Evolutionary conservation across 208 protist genomes (phyloP).

Genomic region (Crithidia thermophila): DNA sequence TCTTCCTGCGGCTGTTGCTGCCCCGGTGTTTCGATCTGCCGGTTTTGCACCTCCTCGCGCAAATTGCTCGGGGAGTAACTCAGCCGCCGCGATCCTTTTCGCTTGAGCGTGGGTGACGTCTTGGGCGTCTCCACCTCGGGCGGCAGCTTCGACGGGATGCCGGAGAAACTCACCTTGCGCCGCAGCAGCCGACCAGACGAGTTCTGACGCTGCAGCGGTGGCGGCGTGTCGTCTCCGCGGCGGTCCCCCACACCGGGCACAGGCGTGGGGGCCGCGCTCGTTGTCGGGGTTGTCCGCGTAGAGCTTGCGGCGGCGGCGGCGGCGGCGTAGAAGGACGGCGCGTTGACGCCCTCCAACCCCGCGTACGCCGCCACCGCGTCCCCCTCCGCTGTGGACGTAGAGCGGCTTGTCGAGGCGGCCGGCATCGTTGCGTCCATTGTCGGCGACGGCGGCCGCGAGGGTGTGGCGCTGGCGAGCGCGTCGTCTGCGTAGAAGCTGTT

Average conservation of each 20-base stretch:
- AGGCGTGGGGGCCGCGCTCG: not conserved
- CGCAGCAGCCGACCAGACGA: slow-evolving; percentile 9
- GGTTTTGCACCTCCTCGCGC: not conserved
- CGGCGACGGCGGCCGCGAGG: not conserved
- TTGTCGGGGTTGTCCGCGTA: not conserved
- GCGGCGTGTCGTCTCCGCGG: not conserved
- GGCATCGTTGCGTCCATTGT: not conserved
- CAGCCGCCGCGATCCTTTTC: not conserved
- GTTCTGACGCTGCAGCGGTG: slow-evolving; percentile 14
- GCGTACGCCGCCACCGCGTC: too few relatives aligned
- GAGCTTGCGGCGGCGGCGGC: not conserved
- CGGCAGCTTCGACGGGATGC: not conserved
- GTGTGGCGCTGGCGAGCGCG: not conserved
- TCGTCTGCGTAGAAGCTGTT: not conserved
- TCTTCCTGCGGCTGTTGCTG: too few relatives aligned
- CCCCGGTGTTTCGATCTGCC: too few relatives aligned
- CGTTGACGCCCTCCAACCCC: not conserved
- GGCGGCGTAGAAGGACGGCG: not conserved
- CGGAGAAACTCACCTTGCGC: slow-evolving; percentile 10
- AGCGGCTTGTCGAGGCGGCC: not conserved
- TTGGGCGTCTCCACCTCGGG: not conserved
- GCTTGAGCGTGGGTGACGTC: not conserved
- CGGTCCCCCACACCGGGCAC: not conserved
- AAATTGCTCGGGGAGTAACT: not conserved
- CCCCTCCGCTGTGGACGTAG: too few relatives aligned